These are phyloP conservation scores for Fomitopsis betulina DNA, from an alignment of 1,284 basidiomycete genomes.

Conservation along the genomic window DNA sequence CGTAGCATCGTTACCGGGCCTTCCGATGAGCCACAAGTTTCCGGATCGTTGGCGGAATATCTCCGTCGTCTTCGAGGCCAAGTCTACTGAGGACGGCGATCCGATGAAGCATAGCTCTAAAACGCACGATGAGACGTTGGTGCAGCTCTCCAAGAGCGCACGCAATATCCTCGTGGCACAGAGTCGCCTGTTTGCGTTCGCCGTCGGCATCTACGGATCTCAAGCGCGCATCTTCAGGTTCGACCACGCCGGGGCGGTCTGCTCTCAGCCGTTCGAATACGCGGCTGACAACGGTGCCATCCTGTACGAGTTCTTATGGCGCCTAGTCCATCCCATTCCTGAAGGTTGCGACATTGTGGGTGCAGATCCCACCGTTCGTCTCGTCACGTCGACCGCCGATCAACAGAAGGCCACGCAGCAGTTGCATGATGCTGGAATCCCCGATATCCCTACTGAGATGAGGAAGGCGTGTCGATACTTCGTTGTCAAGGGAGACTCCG, in stretches of 20 bases:
- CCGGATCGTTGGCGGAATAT: neutral
- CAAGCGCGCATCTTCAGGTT: conserved; percentile 14
- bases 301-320: conserved; percentile 12
- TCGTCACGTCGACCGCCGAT: too few relatives aligned
- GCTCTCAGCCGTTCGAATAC: conserved; percentile 1
- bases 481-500: neutral
- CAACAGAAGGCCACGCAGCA: too few relatives aligned
- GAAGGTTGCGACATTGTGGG: conserved; percentile 7
- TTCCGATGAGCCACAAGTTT: neutral
- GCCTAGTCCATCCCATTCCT: conserved; percentile 8
- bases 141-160: conserved; percentile 9
- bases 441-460: neutral
- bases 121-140: neutral
- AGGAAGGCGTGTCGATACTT: neutral
- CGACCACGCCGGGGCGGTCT: conserved; percentile 11
- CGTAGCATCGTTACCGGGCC: neutral
- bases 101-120: neutral
- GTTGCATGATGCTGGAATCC: too few relatives aligned
- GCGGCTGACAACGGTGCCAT: neutral
- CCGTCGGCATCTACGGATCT: conserved; percentile 13
- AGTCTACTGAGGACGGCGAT: neutral
- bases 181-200: conserved; percentile 3
- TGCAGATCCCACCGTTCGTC: conserved; percentile 3
- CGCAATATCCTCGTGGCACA: conserved; percentile 10
- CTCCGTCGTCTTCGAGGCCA: neutral